Percentiles rank a stretch among this genome's conserved stretches.
phyloP scores from a whole-genome alignment of 1,284 basidiomycete species.

The Rhodotorula sp. region DNA sequence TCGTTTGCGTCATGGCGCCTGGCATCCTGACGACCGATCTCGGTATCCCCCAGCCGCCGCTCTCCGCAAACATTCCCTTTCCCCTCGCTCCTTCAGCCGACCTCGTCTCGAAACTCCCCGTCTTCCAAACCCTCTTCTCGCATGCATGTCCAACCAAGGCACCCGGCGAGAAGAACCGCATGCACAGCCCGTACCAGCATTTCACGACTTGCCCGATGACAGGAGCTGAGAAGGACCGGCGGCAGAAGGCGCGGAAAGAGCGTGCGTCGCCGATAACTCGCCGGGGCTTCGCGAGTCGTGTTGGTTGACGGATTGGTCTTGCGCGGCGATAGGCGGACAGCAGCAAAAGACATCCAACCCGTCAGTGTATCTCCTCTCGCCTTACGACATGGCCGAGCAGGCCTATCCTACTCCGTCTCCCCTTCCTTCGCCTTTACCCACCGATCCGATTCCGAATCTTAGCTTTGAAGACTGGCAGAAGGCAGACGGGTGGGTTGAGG shows the following conservation, averaged over 20 bases:
- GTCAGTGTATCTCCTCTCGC: slow-evolving; percentile 66
- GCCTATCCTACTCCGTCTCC: slow-evolving; percentile 82
- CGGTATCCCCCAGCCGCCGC: slow-evolving; percentile 59
- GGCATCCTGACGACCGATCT: slow-evolving; percentile 72
- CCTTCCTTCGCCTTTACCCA: slow-evolving; percentile 74
- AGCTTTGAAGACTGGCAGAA: slow-evolving; percentile 39
- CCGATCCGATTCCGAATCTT: slow-evolving; percentile 30
- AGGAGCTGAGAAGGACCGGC: slow-evolving; percentile 69
- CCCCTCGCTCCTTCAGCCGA: slow-evolving; percentile 39
- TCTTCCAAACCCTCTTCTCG: slow-evolving; percentile 77
- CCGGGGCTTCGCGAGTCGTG: neutral
- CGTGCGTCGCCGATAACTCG: slow-evolving; percentile 54
- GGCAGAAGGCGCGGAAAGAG: slow-evolving; percentile 56
- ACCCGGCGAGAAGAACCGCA: slow-evolving; percentile 75
- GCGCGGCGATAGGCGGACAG: slow-evolving; percentile 28
- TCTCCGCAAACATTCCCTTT: slow-evolving; percentile 58
- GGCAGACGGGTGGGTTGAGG: slow-evolving; percentile 61
- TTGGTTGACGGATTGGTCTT: no score
- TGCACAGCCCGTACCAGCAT: slow-evolving; percentile 78
- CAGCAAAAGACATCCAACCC: slow-evolving; percentile 57
- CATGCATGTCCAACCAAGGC: slow-evolving; percentile 86
- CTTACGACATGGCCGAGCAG: slow-evolving; percentile 84
- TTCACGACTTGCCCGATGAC: slow-evolving; percentile 79
- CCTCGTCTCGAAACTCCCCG: slow-evolving; percentile 58
- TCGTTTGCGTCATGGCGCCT: slow-evolving; percentile 73